Evolutionary conservation across 2,329 filamentous ascomycete species (phyloP), one percentile per base, ranked within the genome.

Genomic region (Karstenula rhodostoma): DNA sequence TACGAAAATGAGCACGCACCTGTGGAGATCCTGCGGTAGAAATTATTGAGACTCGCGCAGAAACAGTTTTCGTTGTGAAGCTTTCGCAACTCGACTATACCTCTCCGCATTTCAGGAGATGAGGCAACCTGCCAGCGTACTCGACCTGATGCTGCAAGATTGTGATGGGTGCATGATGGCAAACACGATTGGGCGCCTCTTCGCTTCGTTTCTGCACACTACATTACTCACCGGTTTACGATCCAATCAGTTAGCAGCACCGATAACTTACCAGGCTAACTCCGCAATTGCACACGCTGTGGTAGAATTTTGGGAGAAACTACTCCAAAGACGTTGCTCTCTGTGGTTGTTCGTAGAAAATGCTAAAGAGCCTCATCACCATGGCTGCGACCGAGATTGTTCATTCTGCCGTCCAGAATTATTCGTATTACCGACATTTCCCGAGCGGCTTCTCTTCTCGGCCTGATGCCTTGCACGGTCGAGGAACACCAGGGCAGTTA

Each of bases 341-440:
- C 29, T 53, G 47, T 49, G 32, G 22, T 43, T 37, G 19, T 29
- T 23, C 37, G n/a, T 51, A 40, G 48, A 59, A 40, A 50, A 47
- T 40, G 58, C n/a, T 32, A 13, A 29, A 32, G 46, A 61, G 59
- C 44, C 59, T 35, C 56, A 50, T 51, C 47, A 52, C n/a, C 15
- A 53, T 50, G 50, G 22, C 19, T 54, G 33, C 35, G 17, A 25
- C 23, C 48, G 48, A 22, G 51, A 48, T 23, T 17, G 32, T 51
- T 56, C 43, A 56, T 47, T 46, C 51, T 49, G 46, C 46, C 47
- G 19, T 15, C 44, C 17, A 43, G 23, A 23, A 54, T 49, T 59
- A n/a, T 35, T 19, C 32, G 32, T 53, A 15, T 19, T 43, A 49
- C 32, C 52, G 50, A 52, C 8, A 22, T 23, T 42, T 17, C 23